Base-by-base conservation (phyloP, 768 basidiomycete species). In the Auriscalpium vulgare region DNA sequence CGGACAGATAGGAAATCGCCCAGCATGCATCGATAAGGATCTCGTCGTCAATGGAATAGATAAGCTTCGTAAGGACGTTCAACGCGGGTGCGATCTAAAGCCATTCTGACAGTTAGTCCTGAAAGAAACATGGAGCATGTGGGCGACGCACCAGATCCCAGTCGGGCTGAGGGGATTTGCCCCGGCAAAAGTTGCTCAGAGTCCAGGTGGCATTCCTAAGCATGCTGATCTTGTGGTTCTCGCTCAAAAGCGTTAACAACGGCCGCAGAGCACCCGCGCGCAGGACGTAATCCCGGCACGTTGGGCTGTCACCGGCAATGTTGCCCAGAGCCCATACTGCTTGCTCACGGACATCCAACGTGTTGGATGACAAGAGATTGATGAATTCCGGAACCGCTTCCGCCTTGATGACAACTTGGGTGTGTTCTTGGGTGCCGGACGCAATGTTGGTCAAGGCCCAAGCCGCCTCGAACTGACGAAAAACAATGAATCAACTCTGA, bases 321-420 rank as follows among this genome's bases (percentile, higher is more conserved):
- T 99, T 99, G 56, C 97, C 97, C 58, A 99, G 80, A 19, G 97
- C 97, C 97, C 95, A 99, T 23, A 99, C 97, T 23, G 97, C 97
- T 74, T 99, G 97, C 74, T 99, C 97, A 58, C 95, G 87, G 59
- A 99, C 97, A 73, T 99, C 97, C 57, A 94, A 79, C 38, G 97
- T 93, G 45, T 84, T 77, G n/a, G 95, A 97, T 9, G 91, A 94
- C 44, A 98, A 77, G 48, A 99, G 83, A 63, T 91, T 91, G 76
- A 99, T 97, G 69, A 99, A 99, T 72, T 95, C 87, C 3, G 95
- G 95, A 14, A 99, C 95, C 23, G 97, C 95, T 59, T 87, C 84
- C 14, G 95, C 91, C 60, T 81, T 84, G 72, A 99, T 98, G 54
- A 99, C 97, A 55, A 95, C 92, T 75, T 97, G 92, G 37, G 95